A percentile compares a stretch with the other conserved stretches of the same genome.
These are phyloP conservation scores for Kickxella alabastrina DNA, from an alignment of 192 early-diverging fungal genomes.

Conservation along the genomic window DNA sequence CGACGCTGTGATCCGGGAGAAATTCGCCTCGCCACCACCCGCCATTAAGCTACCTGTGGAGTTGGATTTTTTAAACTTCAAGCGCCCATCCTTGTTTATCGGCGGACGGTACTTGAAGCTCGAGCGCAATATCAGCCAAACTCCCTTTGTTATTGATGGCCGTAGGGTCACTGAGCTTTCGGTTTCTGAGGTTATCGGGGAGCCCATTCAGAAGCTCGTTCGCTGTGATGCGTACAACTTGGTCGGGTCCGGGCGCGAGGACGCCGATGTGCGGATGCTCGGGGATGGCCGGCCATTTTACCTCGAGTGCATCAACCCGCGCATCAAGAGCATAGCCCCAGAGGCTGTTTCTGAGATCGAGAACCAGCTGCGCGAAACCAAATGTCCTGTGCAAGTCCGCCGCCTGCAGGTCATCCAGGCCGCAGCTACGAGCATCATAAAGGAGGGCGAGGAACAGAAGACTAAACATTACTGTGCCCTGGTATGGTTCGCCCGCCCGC, in stretches of 20 bases:
- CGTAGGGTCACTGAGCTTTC: constrained; percentile 66
- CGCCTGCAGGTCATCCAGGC: constrained; percentile 49
- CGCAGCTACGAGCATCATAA: constrained; percentile 59
- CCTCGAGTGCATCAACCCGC: constrained; percentile 80
- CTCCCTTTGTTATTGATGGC: constrained; percentile 75
- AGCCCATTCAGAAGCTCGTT: constrained; percentile 55
- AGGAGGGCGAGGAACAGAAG: constrained; percentile 73
- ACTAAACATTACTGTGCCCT: constrained; percentile 67
- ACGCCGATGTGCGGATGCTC: constrained; percentile 93
- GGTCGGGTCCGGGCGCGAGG: constrained; percentile 82
- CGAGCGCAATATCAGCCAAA: constrained; percentile 75
- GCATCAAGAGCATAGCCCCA: constrained; percentile 33
- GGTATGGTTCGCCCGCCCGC: constrained; percentile 60
- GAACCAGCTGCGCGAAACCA: constrained; percentile 34
- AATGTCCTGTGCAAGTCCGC: constrained; percentile 55
- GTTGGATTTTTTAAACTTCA: constrained; percentile 40
- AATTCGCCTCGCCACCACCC: constrained; percentile 29
- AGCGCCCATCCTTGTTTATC: constrained; percentile 56
- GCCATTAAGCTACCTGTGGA: constrained; percentile 17
- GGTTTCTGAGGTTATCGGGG: constrained; percentile 75
- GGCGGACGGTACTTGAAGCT: constrained; percentile 74
- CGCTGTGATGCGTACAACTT: constrained; percentile 70
- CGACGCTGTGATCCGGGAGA: constrained; percentile 11
- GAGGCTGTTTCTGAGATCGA: constrained; percentile 51
- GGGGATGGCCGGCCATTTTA: constrained; percentile 91